Base-by-base conservation (phyloP, 2,329 filamentous ascomycete species). In the Cercospora nicotianae region DNA sequence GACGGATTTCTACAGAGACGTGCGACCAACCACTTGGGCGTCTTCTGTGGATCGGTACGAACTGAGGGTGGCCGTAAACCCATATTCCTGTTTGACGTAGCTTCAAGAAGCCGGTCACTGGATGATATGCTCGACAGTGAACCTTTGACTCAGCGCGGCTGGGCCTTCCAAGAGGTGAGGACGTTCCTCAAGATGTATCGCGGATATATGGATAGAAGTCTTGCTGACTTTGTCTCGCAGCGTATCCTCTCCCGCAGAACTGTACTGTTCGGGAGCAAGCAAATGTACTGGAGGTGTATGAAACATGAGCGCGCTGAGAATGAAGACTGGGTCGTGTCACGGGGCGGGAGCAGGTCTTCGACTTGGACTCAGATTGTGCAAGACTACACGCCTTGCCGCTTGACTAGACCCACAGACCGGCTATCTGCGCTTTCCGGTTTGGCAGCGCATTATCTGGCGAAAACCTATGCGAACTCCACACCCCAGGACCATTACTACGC, bases 121-220 rank as follows among this genome's bases (percentile, higher is more conserved):
- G 42, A 48, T 1, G 3, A 48, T 12, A 9, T 48, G 20, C 42
- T 48, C n/a, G 42, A 12, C 7, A 20, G 18, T 1, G 42, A 48
- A 20, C 42, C 42, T 18, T 48, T 48, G 18, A 48, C 42, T 2
- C 12, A 48, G 42, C 42, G 42, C 18, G 42, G 42, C 1, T 48
- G 42, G 42, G 42, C 42, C 0, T 48, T 48, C 9, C 42, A 48
- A 18, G 18, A 48, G 42, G 42, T 48, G 18, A 23, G 42, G 1
- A 9, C 5, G 9, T 20, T 12, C 1, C 42, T 48, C 42, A 10
- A 48, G 42, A 48, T 48, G 3, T 3, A 12, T 12, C 2, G 9
- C 9, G 9, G 2, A 48, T 2, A 5, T 12, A 5, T 1, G 8
- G 4, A 3, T 16, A 48, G 9, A 23, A 1, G 3, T 3, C 0